These are phyloP conservation scores for Stagonosporopsis vannaccii DNA, from an alignment of 2,329 filamentous ascomycete species.

Conservation along the genomic window DNA sequence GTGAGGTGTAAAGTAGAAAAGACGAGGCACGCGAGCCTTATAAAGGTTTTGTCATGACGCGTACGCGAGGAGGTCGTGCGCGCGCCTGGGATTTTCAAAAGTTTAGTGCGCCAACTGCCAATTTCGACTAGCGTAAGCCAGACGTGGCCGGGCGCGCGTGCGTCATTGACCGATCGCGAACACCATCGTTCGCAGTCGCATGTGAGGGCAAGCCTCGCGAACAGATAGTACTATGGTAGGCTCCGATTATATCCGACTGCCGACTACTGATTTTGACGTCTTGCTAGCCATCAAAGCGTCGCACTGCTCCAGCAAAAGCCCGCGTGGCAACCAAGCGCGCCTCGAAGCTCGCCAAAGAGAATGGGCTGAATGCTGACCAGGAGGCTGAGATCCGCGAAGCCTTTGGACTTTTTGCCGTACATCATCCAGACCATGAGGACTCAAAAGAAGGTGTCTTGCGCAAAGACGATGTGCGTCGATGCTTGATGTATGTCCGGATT, in stretches of 20 bases:
- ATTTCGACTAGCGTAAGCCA: background rate
- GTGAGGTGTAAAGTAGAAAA: conserved; percentile 10
- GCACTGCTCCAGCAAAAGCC: conserved; percentile 30
- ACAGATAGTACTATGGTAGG: conserved; percentile 29
- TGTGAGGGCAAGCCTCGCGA: background rate
- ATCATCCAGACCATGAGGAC: conserved; percentile 64
- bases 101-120: conserved; percentile 10
- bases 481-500: conserved; percentile 56
- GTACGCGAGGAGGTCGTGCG: conserved; percentile 19
- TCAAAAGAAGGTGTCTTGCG: conserved; percentile 65
- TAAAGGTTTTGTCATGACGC: conserved; percentile 10
- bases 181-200: conserved; percentile 9
- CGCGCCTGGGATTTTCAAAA: conserved; percentile 12
- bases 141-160: conserved; percentile 14
- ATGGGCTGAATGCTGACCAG: conserved; percentile 83
- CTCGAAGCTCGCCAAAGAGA: conserved; percentile 91
- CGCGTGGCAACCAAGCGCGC: conserved; percentile 58
- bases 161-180: conserved; percentile 30
- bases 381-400: conserved; percentile 92
- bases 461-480: conserved; percentile 56
- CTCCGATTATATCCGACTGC: background rate
- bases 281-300: conserved; percentile 41
- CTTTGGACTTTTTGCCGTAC: conserved; percentile 75
- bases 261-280: background rate
- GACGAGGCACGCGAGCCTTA: conserved; percentile 8